Base-by-base conservation (phyloP, 306 rosid species). In the Arachis stenosperma region DNA sequence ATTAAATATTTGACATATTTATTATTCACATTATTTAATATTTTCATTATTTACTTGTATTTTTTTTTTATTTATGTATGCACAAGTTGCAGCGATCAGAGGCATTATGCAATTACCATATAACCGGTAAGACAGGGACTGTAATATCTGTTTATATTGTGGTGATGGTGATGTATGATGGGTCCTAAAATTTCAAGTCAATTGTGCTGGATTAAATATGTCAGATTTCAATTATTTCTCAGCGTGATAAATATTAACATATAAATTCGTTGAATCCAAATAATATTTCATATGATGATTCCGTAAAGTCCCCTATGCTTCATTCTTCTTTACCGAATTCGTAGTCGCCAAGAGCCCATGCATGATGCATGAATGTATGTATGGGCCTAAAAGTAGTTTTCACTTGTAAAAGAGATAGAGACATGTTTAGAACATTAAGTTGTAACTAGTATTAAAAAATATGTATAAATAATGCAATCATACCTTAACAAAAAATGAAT, bases 61-160 rank as follows among this genome's bases (percentile, higher is more conserved):
- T 17, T 17, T 17, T 17, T 22, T 22, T 22, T 22, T 1, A 22
- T 22, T 47, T 66, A 47, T 42, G 58, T 66, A 13, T 30, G 58
- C 15, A n/a, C 36, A 43, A 64, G 10, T 43, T n/a, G 44, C 39
- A 14, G 2, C 37, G 5, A 42, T 14, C 12, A 4, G n/a, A 22
- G 33, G 37, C 12, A 6, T 4, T 29, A 12, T 0, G 60, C 48
- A 51, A 51, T 67, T 51, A 51, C 72, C 60, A 67, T 8, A 11
- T 15, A 9, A 12, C 47, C 60, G 40, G 60, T 51, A 36, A 65
- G 70, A 65, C 41, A 44, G 70, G 6, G 70, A 65, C 55, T 7
- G 10, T 22, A 5, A 8, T 5, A 64, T n/a, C 72, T 50, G 47
- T 67, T 51, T 14, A 13, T 67, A 46, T 33, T 52, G 27, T 52